These are phyloP conservation scores for Scedosporium apiospermum DNA, from an alignment of 2,329 filamentous ascomycete genomes.

Conservation along the genomic window DNA sequence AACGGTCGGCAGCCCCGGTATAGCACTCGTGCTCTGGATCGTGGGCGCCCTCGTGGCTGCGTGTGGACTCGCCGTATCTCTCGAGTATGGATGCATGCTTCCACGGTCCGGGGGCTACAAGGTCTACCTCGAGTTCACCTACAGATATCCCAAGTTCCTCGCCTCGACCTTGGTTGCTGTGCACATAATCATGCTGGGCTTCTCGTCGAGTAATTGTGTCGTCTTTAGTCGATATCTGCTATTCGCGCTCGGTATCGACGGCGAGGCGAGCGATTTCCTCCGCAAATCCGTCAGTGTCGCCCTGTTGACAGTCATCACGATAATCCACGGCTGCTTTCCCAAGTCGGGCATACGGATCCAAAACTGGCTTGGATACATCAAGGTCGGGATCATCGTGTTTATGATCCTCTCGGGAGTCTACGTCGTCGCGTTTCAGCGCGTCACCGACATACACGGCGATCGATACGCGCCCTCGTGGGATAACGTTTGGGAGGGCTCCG, in stretches of 20 bases:
- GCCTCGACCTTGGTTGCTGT: slow-evolving; percentile 55
- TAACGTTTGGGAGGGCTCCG: slow-evolving; percentile 51
- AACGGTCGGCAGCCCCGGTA: slow-evolving; percentile 55
- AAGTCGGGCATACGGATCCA: slow-evolving; percentile 49
- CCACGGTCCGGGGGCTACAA: slow-evolving; percentile 60
- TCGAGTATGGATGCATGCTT: slow-evolving; percentile 64
- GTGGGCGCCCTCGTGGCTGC: slow-evolving; percentile 51
- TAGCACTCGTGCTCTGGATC: slow-evolving; percentile 54
- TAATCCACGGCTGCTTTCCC: slow-evolving; percentile 50
- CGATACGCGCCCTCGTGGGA: slow-evolving; percentile 30
- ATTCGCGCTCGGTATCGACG: slow-evolving; percentile 43
- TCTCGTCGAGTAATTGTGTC: slow-evolving; percentile 62
- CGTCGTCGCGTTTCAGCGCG: slow-evolving; percentile 39
- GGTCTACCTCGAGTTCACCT: slow-evolving; percentile 63
- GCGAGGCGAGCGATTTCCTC: slow-evolving; percentile 35
- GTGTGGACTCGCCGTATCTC: slow-evolving; percentile 49
- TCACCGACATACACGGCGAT: slow-evolving; percentile 7
- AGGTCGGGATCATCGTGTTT: slow-evolving; percentile 48
- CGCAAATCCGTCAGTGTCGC: slow-evolving; percentile 48
- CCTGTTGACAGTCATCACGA: slow-evolving; percentile 45
- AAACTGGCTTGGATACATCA: slow-evolving; percentile 53
- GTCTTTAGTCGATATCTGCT: slow-evolving; percentile 58
- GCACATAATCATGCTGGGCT: slow-evolving; percentile 54
- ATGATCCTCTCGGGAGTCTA: slow-evolving; percentile 54
- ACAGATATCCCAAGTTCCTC: slow-evolving; percentile 51